phyloP scores from a whole-genome alignment of 2,329 filamentous ascomycete genomes.

The Zelopaecilomyces penicillatus region DNA sequence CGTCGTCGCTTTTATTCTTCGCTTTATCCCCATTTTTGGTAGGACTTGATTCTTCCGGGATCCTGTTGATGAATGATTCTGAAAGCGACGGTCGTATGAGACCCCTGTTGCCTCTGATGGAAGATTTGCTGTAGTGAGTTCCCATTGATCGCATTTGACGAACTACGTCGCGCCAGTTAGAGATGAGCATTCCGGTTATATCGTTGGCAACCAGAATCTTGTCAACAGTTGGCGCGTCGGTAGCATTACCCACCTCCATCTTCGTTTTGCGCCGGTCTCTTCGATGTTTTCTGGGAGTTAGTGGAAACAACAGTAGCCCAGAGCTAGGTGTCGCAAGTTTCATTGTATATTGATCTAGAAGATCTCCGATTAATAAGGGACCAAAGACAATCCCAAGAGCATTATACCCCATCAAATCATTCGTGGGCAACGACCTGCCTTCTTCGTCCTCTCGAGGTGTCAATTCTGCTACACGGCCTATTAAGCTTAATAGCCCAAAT shows the following conservation, averaged over 20 bases:
- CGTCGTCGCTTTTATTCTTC: conserved; percentile 9
- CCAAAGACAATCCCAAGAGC: conserved; percentile 58
- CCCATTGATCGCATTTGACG: conserved; percentile 47
- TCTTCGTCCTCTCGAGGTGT: conserved; percentile 42
- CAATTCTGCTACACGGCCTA: conserved; percentile 50
- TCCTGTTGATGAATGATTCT: conserved; percentile 27
- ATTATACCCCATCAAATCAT: conserved; percentile 55
- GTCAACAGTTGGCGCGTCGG: conserved; percentile 33
- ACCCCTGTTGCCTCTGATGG: conserved; percentile 8
- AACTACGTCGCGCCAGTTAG: conserved; percentile 57
- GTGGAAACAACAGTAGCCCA: conserved; percentile 34
- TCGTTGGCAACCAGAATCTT: conserved; percentile 50
- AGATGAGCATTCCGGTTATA: conserved; percentile 57
- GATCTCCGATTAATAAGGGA: conserved; percentile 51
- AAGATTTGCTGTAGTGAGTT: conserved; percentile 16
- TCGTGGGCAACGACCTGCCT: conserved; percentile 43
- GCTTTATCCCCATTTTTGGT: conserved; percentile 8
- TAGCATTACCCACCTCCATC: conserved; percentile 3
- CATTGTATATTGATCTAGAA: conserved; percentile 44
- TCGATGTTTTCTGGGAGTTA: conserved; percentile 33
- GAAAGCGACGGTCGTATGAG: conserved; percentile 32
- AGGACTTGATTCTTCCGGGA: conserved; percentile 2
- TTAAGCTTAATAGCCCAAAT: conserved; percentile 54
- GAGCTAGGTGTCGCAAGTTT: conserved; percentile 33
- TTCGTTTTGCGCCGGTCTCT: conserved; percentile 17